These are phyloP conservation scores for Betula pendula DNA, from an alignment of 306 rosid genomes.

Conservation along the genomic window DNA sequence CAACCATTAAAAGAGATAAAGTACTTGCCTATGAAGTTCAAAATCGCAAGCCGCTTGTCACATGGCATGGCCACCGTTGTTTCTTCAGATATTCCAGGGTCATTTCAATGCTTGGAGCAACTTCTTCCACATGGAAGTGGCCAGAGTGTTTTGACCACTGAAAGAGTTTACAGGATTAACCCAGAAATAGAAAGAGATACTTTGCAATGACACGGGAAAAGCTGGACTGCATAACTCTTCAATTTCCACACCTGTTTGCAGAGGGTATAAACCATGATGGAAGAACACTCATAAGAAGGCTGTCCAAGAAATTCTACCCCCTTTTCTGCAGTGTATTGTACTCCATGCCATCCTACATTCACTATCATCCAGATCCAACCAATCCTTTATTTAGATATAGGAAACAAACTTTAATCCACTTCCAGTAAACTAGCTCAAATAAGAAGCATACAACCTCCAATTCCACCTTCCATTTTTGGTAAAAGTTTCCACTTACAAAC, in stretches of 20 bases:
- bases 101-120: conserved; percentile 32
- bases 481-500: not conserved
- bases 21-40: conserved; percentile 71
- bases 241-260: conserved; percentile 2
- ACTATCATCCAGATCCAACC: conserved; percentile 11
- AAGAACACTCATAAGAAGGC: conserved; percentile 12
- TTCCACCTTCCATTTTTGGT: conserved; percentile 8
- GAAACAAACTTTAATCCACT: conserved; percentile 23
- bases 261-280: conserved; percentile 13
- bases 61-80: conserved; percentile 32
- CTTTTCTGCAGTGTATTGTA: conserved; percentile 18
- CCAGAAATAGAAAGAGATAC: conserved; percentile 29
- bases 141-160: conserved; percentile 27
- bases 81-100: conserved; percentile 43
- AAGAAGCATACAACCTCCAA: conserved; percentile 23
- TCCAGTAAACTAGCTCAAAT: conserved; percentile 16
- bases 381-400: not conserved
- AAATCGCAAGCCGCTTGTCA: conserved; percentile 44
- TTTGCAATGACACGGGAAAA: conserved; percentile 23
- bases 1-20: conserved; percentile 43
- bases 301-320: conserved; percentile 20
- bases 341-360: conserved; percentile 26
- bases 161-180: conserved; percentile 31
- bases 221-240: conserved; percentile 6
- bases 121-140: conserved; percentile 24